phyloP scores from a whole-genome alignment of 2,329 filamentous ascomycete species.

The Colletotrichum theobromicola region DNA sequence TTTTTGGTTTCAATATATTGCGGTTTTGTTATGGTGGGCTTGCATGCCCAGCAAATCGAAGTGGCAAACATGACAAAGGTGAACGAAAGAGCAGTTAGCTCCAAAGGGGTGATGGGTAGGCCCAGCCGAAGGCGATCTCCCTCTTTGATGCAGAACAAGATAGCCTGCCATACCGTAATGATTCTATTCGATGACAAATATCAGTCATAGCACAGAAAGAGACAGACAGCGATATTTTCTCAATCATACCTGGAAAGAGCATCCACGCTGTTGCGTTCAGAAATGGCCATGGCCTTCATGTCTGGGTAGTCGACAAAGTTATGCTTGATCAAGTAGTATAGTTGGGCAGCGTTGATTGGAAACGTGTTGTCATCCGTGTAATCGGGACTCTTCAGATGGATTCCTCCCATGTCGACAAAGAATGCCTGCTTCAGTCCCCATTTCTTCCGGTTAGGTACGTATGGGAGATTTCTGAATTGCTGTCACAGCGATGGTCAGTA shows the following conservation, averaged over 20 bases:
- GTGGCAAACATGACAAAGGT: constrained; percentile 27
- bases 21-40: too few relatives aligned
- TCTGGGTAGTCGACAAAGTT: constrained; percentile 31
- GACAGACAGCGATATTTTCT: too few relatives aligned
- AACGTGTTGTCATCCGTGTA: constrained; percentile 31
- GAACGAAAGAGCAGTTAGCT: constrained; percentile 30
- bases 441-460: too few relatives aligned
- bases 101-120: constrained; percentile 29
- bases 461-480: too few relatives aligned
- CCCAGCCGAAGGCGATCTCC: constrained; percentile 15
- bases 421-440: constrained; percentile 47
- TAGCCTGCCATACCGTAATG: too few relatives aligned
- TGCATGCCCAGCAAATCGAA: constrained; percentile 23
- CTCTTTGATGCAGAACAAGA: constrained; percentile 29
- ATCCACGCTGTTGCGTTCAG: constrained; percentile 35
- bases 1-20: too few relatives aligned
- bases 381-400: constrained; percentile 35
- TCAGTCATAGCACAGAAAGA: too few relatives aligned
- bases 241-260: constrained; percentile 30
- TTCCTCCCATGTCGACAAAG: constrained; percentile 46
- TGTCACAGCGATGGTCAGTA: too few relatives aligned
- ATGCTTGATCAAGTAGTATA: constrained; percentile 33
- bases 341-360: constrained; percentile 39
- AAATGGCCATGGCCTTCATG: constrained; percentile 27
- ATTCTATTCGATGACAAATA: too few relatives aligned